phyloP scores from a whole-genome alignment of 2,329 filamentous ascomycete species.

The Ophiognomonia clavigignenti-juglandacearum region DNA sequence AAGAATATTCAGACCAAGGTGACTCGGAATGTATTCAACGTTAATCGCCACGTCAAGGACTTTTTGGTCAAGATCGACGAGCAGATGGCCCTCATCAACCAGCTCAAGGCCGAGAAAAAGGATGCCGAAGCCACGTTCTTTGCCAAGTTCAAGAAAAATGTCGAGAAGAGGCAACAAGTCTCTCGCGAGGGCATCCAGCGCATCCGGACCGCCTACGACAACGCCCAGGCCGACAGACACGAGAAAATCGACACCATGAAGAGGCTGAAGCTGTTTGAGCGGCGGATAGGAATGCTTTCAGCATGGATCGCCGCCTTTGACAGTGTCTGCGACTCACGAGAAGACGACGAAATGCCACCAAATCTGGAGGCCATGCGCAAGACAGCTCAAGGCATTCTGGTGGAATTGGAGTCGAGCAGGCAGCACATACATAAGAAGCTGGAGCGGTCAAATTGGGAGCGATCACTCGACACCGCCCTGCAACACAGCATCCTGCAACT shows the following conservation, averaged over 20 bases:
- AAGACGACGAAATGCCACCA: slow-evolving; percentile 64
- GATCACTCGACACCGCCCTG: slow-evolving; percentile 79
- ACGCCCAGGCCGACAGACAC: slow-evolving; percentile 70
- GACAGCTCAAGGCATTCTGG: slow-evolving; percentile 79
- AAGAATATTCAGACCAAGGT: slow-evolving; percentile 99
- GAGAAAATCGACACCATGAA: slow-evolving; percentile 78
- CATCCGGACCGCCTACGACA: slow-evolving; percentile 78
- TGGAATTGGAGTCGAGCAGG: slow-evolving; percentile 84
- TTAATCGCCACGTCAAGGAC: slow-evolving; percentile 98
- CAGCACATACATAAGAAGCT: slow-evolving; percentile 87
- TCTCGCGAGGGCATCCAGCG: slow-evolving; percentile 74
- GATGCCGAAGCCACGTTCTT: slow-evolving; percentile 79
- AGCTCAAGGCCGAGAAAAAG: slow-evolving; percentile 88
- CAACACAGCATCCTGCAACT: slow-evolving; percentile 80
- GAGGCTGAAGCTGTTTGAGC: slow-evolving; percentile 75
- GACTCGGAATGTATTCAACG: slow-evolving; percentile 98
- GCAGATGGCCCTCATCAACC: slow-evolving; percentile 94
- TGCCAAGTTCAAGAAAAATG: slow-evolving; percentile 85
- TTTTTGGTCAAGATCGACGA: slow-evolving; percentile 99
- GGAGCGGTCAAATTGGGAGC: slow-evolving; percentile 79
- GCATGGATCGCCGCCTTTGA: slow-evolving; percentile 94
- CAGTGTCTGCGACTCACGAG: slow-evolving; percentile 66
- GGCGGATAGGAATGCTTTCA: slow-evolving; percentile 79
- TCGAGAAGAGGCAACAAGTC: slow-evolving; percentile 73
- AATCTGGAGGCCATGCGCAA: slow-evolving; percentile 75